phyloP scores from a whole-genome alignment of 2,329 filamentous ascomycete species.

The Epicoccum sorghinum region DNA sequence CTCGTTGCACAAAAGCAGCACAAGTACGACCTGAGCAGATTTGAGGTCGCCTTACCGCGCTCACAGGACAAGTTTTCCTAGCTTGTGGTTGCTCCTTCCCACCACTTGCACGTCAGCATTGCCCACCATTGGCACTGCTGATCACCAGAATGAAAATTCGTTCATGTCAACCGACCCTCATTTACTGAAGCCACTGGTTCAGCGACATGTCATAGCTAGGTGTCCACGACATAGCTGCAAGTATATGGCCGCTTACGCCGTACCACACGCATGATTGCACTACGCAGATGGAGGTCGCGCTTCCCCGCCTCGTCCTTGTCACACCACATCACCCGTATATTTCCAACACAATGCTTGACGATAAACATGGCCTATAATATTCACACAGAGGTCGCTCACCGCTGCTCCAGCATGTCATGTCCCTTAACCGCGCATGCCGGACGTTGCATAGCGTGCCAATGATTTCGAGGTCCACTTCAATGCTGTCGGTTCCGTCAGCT shows the following conservation, averaged over 20 bases:
- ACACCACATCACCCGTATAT: background rate
- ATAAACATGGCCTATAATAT: slow-evolving; percentile 7
- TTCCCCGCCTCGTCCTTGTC: slow-evolving; percentile 3
- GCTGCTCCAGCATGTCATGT: background rate
- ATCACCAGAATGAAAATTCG: slow-evolving; percentile 19
- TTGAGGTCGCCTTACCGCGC: background rate
- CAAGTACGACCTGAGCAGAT: background rate
- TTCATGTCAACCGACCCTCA: slow-evolving; percentile 26
- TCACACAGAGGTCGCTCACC: background rate
- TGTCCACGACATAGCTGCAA: too few species aligned
- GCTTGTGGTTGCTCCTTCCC: background rate
- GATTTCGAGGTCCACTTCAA: slow-evolving; percentile 3
- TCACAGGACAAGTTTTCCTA: slow-evolving; percentile 4
- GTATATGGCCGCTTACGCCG: background rate
- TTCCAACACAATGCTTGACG: background rate
- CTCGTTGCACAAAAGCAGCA: slow-evolving; percentile 2
- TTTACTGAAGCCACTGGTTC: background rate
- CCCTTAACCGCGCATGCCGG: slow-evolving; percentile 5
- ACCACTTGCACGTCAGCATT: slow-evolving; percentile 1
- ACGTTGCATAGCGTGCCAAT: slow-evolving; percentile 1
- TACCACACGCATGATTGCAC: background rate
- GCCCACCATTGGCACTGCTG: slow-evolving; percentile 3
- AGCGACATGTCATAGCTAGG: background rate
- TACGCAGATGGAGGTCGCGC: background rate
- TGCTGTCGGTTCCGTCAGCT: slow-evolving; percentile 10